A percentile compares a stretch with the other conserved stretches of the same genome.
Evolutionary conservation across 352 stramenopile species (phyloP).

Genomic region (Phytophthora hibernalis): DNA sequence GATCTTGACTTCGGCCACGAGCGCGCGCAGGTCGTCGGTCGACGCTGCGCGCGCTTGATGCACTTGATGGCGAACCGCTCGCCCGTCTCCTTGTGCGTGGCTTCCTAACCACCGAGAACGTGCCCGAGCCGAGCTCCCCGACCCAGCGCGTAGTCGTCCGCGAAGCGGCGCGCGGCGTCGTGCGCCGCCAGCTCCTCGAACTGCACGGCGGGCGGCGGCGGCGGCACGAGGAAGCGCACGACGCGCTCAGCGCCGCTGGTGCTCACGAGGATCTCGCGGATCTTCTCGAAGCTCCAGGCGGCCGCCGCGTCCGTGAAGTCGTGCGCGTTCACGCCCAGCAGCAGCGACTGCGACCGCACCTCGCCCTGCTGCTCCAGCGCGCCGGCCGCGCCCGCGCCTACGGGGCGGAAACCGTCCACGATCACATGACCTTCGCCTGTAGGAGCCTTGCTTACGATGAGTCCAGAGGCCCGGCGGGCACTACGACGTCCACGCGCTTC

Average conservation of each 20-base stretch:
- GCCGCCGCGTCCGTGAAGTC: constrained; percentile 56
- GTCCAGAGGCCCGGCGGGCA: constrained; percentile 69
- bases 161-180: constrained; percentile 48
- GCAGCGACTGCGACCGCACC: constrained; percentile 47
- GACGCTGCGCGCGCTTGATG: constrained; percentile 83
- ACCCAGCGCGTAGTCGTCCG: constrained; percentile 72
- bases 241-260: constrained; percentile 63
- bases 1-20: constrained; percentile 83
- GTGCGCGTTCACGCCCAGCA: constrained; percentile 78
- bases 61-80: constrained; percentile 82
- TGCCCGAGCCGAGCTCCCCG: constrained; percentile 72
- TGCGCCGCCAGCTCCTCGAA: constrained; percentile 43
- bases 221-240: constrained; percentile 74
- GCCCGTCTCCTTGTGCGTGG: constrained; percentile 55
- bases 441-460: constrained; percentile 75
- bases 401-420: constrained; percentile 80
- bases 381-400: constrained; percentile 52
- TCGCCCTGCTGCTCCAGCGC: constrained; percentile 52
- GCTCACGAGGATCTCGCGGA: constrained; percentile 76
- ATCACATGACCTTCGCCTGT: constrained; percentile 54
- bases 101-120: constrained; percentile 78
- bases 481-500: constrained; percentile 69
- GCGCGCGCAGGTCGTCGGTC: constrained; percentile 70
- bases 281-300: constrained; percentile 63
- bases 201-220: constrained; percentile 36